phyloP scores from a whole-genome alignment of 352 stramenopile genomes.

The Phytophthora citrophthora region DNA sequence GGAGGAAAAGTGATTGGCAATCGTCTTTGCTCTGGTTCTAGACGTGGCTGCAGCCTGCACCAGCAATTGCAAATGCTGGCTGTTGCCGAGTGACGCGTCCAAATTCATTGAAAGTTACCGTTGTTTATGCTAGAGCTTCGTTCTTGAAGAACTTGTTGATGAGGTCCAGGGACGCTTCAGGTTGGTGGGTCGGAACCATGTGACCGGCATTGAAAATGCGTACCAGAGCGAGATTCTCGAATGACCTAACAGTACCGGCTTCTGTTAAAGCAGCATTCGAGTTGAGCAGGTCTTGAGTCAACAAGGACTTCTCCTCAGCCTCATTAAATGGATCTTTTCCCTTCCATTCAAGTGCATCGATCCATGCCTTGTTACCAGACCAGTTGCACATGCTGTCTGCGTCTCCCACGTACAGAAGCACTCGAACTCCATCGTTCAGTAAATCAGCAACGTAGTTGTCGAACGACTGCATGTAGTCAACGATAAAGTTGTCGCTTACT shows the following conservation, averaged over 20 bases:
- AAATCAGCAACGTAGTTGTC: constrained; percentile 84
- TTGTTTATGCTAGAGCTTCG: constrained; percentile 15
- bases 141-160: constrained; percentile 68
- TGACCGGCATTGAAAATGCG: constrained; percentile 62
- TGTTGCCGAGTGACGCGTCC: no score
- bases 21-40: background rate
- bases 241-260: constrained; percentile 40
- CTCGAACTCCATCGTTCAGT: constrained; percentile 62
- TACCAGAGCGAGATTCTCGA: constrained; percentile 52
- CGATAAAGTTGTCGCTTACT: constrained; percentile 88
- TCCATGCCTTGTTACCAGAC: constrained; percentile 95
- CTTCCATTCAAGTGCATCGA: constrained; percentile 89
- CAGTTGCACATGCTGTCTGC: constrained; percentile 97
- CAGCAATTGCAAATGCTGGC: background rate
- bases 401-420: constrained; percentile 96
- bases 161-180: constrained; percentile 50
- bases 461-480: constrained; percentile 81
- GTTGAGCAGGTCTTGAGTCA: constrained; percentile 27
- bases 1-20: constrained; percentile 26
- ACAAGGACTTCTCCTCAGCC: constrained; percentile 38
- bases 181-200: constrained; percentile 64
- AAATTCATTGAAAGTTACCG: background rate
- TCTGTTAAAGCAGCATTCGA: constrained; percentile 10
- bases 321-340: constrained; percentile 83
- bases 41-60: no score